phyloP scores from a whole-genome alignment of 768 basidiomycete species.

The Rhodosporidiobolus odoratus region DNA sequence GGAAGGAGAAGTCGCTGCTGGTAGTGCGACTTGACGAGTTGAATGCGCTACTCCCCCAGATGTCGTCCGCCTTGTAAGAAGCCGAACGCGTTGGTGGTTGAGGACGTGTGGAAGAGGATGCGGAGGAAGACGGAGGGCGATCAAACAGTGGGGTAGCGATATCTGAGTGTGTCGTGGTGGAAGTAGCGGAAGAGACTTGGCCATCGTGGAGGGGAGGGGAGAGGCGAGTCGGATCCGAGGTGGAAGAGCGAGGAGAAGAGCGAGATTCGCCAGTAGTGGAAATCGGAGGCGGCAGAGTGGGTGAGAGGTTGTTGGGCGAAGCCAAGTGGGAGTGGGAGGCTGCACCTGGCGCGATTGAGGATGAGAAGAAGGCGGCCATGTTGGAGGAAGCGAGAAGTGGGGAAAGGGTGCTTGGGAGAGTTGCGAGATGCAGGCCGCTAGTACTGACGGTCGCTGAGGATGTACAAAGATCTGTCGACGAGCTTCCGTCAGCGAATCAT shows the following conservation, averaged over 20 bases:
- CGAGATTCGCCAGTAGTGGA: neutral
- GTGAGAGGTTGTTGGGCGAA: constrained; percentile 1
- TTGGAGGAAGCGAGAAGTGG: neutral
- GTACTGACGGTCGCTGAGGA: no score
- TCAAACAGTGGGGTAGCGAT: constrained; percentile 21
- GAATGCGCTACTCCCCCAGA: constrained; percentile 13
- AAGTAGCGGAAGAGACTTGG: neutral
- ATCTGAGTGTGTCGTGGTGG: constrained; percentile 5
- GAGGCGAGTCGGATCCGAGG: neutral
- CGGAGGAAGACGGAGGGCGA: neutral
- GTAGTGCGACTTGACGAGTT: neutral
- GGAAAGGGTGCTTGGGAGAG: neutral
- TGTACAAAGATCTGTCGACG: no score
- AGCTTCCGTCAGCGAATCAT: no score
- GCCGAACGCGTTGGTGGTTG: neutral
- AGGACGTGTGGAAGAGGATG: neutral
- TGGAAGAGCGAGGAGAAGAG: constrained; percentile 5
- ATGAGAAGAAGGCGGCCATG: neutral
- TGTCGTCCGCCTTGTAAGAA: constrained; percentile 20
- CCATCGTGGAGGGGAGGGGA: neutral
- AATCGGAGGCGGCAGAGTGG: constrained; percentile 6
- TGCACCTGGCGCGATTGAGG: no score
- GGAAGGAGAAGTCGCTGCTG: no score
- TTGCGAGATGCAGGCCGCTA: neutral
- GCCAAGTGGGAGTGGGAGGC: neutral